phyloP scores from a whole-genome alignment of 352 stramenopile species.

The Pythium graminicola region DNA sequence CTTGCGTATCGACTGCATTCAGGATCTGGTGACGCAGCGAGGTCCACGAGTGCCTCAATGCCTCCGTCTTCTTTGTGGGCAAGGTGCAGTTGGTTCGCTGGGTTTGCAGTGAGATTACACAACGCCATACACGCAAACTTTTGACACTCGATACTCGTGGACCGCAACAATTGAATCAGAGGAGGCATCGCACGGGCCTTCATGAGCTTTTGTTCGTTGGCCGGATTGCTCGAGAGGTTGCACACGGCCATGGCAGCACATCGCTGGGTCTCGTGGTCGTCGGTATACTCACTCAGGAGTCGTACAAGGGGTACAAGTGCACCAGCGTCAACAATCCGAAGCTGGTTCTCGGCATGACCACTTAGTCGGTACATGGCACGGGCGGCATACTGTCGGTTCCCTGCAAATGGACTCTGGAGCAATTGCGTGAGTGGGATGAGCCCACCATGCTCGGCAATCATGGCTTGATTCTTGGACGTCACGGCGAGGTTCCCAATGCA shows the following conservation, averaged over 20 bases:
- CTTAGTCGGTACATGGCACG: constrained; percentile 88
- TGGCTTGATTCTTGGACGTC: constrained; percentile 82
- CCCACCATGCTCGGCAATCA: constrained; percentile 84
- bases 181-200: constrained; percentile 60
- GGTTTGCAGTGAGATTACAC: constrained; percentile 92
- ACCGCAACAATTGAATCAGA: constrained; percentile 55
- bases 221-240: constrained; percentile 70
- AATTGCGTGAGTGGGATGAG: constrained; percentile 78
- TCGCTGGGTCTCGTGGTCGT: constrained; percentile 58
- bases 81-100: constrained; percentile 87
- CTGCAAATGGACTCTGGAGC: constrained; percentile 59
- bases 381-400: constrained; percentile 74
- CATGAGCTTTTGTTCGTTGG: constrained; percentile 76
- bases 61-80: constrained; percentile 62
- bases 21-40: constrained; percentile 55
- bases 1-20: constrained; percentile 86
- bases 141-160: constrained; percentile 42
- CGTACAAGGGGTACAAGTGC: constrained; percentile 69
- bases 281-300: constrained; percentile 41
- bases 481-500: constrained; percentile 93
- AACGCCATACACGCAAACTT: constrained; percentile 92
- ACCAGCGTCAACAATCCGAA: constrained; percentile 78
- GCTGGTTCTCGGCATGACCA: constrained; percentile 82
- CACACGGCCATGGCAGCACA: constrained; percentile 81
- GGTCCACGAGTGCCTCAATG: constrained; percentile 70